Base-by-base conservation (phyloP, 2,329 filamentous ascomycete species). In the Raffaelea albimanens region DNA sequence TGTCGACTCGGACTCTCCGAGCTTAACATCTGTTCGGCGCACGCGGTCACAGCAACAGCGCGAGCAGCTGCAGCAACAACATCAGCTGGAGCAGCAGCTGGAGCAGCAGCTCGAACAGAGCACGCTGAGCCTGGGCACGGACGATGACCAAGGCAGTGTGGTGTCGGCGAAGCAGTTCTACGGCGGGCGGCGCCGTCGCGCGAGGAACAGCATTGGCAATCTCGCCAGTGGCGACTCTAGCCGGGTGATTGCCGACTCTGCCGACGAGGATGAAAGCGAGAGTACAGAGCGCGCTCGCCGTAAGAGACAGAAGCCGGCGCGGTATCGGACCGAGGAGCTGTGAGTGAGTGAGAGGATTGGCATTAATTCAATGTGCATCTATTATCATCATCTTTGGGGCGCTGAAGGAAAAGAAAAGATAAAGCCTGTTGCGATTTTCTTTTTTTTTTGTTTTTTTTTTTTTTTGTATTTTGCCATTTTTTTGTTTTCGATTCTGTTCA, bases 171-270 rank as follows among this genome's bases (percentile, higher is more conserved):
- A 40, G 19, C 47, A 50, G 18, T 49, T 47, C 16, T 46, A 47
- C 19, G 50, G 45, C 1, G 39, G 20, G 11, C 41, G 33, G 7
- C 31, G 25, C 18, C 34, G 31, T 31, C 14, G 34, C 21, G 23
- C 2, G 1, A 18, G 13, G 14, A 38, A 21, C 43, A 25, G 43
- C 43, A 40, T 34, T 13, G 44, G 45, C 21, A 25, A 13, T 29
- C 25, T 29, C 25, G 25, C 7, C 7, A 13, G 25, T 7, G 25
- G 25, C 25, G 13, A 13, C 25, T n/a, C n/a, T n/a, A 29, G 43
- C 4, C 38, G 33, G 5, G 40, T 47, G 20, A 43, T 54, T 22
- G 34, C 46, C 31, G 52, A 52, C 21, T 51, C 52, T 14, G 46
- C 50, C 31, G 50, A 52, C 20, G 47, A 49, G 5, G 41, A 50